phyloP scores from a whole-genome alignment of 495 filamentous ascomycete genomes.

The Aspergillus panamensis region DNA sequence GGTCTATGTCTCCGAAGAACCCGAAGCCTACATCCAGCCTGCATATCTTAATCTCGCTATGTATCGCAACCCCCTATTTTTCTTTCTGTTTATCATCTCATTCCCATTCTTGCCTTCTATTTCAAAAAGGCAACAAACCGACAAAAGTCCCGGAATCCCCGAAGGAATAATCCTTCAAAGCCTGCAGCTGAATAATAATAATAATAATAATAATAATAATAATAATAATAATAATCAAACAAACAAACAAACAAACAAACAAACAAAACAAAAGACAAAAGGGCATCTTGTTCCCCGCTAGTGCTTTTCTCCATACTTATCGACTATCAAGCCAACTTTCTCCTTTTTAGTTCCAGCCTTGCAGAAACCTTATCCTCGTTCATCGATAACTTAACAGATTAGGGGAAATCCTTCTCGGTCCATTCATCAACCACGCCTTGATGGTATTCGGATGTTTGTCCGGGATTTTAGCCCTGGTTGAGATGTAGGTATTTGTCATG shows the following conservation, averaged over 20 bases:
- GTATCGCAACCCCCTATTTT: too few species aligned
- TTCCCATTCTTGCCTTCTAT: not conserved
- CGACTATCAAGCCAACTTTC: not conserved
- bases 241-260: too few species aligned
- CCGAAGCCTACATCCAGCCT: too few species aligned
- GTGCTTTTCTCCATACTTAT: not conserved
- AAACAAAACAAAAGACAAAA: not conserved
- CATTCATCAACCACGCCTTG: not conserved
- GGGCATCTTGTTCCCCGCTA: not conserved
- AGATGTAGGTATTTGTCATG: not conserved
- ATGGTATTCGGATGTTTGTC: too few species aligned
- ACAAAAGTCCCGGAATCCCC: not conserved
- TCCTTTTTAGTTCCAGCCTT: not conserved
- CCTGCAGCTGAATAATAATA: too few species aligned
- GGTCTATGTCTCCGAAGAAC: too few species aligned
- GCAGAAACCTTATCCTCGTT: constrained; percentile 1
- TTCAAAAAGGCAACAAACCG: not conserved
- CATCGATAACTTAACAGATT: not conserved
- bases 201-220: too few species aligned
- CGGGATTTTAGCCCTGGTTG: not conserved
- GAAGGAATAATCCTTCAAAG: not conserved
- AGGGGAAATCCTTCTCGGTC: not conserved
- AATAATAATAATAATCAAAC: too few species aligned
- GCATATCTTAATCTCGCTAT: too few species aligned
- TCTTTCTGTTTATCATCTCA: not conserved